phyloP scores from a whole-genome alignment of 352 stramenopile genomes.

The Sclerospora graminicola region DNA sequence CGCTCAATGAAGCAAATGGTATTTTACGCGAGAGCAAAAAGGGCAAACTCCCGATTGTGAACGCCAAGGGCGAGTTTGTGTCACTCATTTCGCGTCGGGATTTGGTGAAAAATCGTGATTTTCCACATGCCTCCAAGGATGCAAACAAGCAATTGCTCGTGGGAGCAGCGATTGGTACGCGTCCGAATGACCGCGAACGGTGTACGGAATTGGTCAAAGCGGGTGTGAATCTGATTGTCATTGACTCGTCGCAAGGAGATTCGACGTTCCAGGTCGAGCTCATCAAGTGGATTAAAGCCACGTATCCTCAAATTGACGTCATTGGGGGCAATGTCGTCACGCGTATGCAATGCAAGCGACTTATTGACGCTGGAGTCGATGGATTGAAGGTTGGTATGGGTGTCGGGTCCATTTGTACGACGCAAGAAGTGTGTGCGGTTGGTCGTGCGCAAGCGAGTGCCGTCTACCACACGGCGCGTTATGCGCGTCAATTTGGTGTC shows the following conservation, averaged over 20 bases:
- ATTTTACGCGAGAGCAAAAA: slow-evolving; percentile 98
- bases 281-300: slow-evolving; percentile 93
- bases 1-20: slow-evolving; percentile 94
- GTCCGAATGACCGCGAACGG: slow-evolving; percentile 93
- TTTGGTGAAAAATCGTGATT: slow-evolving; percentile 97
- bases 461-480: slow-evolving; percentile 97
- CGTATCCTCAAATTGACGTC: slow-evolving; percentile 93
- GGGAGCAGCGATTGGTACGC: slow-evolving; percentile 97
- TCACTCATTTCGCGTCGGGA: slow-evolving; percentile 97
- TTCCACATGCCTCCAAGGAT: slow-evolving; percentile 95
- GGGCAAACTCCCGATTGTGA: slow-evolving; percentile 99
- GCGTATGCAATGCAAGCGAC: slow-evolving; percentile 93
- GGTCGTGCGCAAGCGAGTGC: slow-evolving; percentile 96
- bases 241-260: slow-evolving; percentile 99
- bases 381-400: slow-evolving; percentile 99
- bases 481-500: slow-evolving; percentile 93
- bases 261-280: slow-evolving; percentile 89
- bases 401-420: slow-evolving; percentile 99
- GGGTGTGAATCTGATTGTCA: slow-evolving; percentile 98
- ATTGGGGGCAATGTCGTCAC: slow-evolving; percentile 99
- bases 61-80: slow-evolving; percentile 95
- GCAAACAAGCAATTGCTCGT: slow-evolving; percentile 97
- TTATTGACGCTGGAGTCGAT: slow-evolving; percentile 98
- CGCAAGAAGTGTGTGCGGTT: slow-evolving; percentile 98
- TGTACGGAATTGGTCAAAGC: slow-evolving; percentile 87